These are phyloP conservation scores for Lepiota venenata DNA, from an alignment of 768 basidiomycete genomes.

Conservation along the genomic window DNA sequence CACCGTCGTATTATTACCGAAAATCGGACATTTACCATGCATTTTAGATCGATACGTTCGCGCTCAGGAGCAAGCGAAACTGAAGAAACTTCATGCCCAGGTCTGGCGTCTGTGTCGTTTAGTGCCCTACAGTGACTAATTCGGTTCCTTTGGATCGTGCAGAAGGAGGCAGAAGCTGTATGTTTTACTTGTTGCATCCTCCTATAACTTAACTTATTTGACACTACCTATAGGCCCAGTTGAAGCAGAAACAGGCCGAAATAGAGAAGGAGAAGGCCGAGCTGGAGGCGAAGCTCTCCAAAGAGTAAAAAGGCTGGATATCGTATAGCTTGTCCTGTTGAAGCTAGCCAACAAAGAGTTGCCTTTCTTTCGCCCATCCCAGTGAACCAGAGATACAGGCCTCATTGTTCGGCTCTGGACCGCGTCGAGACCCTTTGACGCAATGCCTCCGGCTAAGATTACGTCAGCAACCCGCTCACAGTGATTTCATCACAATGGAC, in stretches of 20 bases:
- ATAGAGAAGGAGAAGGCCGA: constrained; percentile 16
- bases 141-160: constrained; percentile 24
- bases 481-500: background rate
- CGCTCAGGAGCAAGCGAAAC: constrained; percentile 51
- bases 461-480: background rate
- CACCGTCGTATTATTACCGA: background rate
- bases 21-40: background rate
- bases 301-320: too few species aligned
- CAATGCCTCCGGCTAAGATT: background rate
- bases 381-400: background rate
- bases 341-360: too few species aligned
- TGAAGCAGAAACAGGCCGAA: constrained; percentile 22
- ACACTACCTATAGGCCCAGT: constrained; percentile 19
- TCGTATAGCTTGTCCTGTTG: too few species aligned
- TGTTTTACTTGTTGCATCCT: constrained; percentile 3
- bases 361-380: too few species aligned
- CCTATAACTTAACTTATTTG: background rate
- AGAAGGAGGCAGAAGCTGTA: constrained; percentile 33
- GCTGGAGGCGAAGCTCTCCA: background rate
- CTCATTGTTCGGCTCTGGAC: background rate
- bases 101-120: constrained; percentile 29
- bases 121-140: background rate
- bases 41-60: constrained; percentile 60
- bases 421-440: background rate
- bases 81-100: constrained; percentile 56